Base-by-base conservation (phyloP, 148 eudicot genomes). In the Camellia sinensis region DNA sequence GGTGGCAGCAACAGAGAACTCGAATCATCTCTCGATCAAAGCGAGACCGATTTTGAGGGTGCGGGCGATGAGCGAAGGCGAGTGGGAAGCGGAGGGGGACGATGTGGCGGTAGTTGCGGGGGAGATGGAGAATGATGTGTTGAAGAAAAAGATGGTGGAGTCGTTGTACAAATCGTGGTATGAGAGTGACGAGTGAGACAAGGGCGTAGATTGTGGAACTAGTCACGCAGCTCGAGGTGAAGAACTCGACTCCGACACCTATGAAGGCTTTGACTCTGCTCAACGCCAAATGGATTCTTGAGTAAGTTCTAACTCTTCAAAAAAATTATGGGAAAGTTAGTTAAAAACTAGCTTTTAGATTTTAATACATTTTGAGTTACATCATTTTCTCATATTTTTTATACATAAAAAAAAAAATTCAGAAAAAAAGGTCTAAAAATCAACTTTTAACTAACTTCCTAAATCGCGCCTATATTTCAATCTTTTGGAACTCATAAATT, bases 241-340 rank as follows among this genome's bases (percentile, higher is more conserved):
- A 84, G 81, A 94, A 94, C 64, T 97, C 98, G 6, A 94, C 89
- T 65, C 93, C 93, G 15, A 90, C 89, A 18, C 98, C 97, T 5
- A 92, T 94, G 37, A 89, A 94, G 78, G 93, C 98, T 40, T 78
- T 94, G 43, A 44, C 92, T 52, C 85, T 92, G 10, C 94, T 94
- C 80, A 87, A 92, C 43, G 98, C 97, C 18, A 94, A 94, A 81
- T 94, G 98, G 98, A 91, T 94, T 82, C 83, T 94, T 7, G 94
- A 88, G 98, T 92, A 78, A 82, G 90, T 82, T 40, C 75, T 48
- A 48, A 29, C 37, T 29, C 37, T 29, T 1, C 1, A 29, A 29
- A 29, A 29, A 29, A 29, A 29, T 0, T 29, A 29, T 29, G 37
- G 37, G 1, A 29, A 29, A 29, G 37, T 29, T 29, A 29, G 1